These are phyloP conservation scores for Globisporangium emineosum DNA, from an alignment of 352 stramenopile genomes.

Conservation along the genomic window DNA sequence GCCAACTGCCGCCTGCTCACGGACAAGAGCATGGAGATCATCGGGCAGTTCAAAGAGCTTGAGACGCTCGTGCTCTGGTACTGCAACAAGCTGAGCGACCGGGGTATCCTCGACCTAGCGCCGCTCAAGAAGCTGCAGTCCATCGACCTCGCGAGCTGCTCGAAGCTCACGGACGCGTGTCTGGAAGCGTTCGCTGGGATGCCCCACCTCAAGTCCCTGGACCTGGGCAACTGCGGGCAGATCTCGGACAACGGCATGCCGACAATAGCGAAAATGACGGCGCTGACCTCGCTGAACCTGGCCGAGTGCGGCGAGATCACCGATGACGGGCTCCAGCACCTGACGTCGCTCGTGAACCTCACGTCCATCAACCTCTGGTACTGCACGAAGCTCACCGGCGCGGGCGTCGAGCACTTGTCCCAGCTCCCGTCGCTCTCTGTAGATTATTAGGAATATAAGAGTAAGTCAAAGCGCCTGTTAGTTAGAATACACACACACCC, in stretches of 20 bases:
- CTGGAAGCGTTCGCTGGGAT: conserved; percentile 51
- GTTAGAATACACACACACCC: neutral
- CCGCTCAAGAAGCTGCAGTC: conserved; percentile 51
- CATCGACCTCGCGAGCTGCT: conserved; percentile 74
- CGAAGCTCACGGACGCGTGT: conserved; percentile 53
- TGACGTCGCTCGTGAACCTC: conserved; percentile 47
- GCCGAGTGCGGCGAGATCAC: conserved; percentile 72
- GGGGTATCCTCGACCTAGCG: conserved; percentile 36
- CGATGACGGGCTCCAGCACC: conserved; percentile 45
- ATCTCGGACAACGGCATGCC: conserved; percentile 63
- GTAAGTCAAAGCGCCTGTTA: neutral
- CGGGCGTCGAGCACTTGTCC: conserved; percentile 45
- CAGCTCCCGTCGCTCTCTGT: conserved; percentile 44
- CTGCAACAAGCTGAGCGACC: conserved; percentile 83
- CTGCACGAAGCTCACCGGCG: conserved; percentile 67
- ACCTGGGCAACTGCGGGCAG: conserved; percentile 81
- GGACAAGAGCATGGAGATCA: conserved; percentile 34
- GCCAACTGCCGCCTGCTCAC: conserved; percentile 81
- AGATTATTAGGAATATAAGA: conserved; percentile 28
- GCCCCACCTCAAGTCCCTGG: conserved; percentile 53
- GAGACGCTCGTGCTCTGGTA: conserved; percentile 78
- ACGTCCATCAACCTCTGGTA: conserved; percentile 78
- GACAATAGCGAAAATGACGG: conserved; percentile 39
- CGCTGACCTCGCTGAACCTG: conserved; percentile 67
- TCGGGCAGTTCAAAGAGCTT: conserved; percentile 46